A percentile compares a stretch with the other conserved stretches of the same genome.
These are phyloP conservation scores for Neurospora terricola DNA, from an alignment of 495 filamentous ascomycete species.

Conservation along the genomic window DNA sequence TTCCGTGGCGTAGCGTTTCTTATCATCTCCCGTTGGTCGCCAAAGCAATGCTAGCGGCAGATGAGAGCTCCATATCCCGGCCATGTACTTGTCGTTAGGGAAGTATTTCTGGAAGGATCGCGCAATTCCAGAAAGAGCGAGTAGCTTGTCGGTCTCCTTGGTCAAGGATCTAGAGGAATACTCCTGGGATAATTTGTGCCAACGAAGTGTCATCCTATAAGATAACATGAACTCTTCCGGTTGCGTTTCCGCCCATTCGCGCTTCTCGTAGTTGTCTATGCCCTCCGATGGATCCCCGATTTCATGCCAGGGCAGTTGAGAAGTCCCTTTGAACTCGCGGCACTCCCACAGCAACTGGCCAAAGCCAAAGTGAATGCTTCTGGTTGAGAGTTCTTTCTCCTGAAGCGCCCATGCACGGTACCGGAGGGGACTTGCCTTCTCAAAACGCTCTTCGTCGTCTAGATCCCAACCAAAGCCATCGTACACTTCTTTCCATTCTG, in stretches of 20 bases:
- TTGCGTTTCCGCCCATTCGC: not conserved
- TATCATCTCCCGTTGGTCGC: not conserved
- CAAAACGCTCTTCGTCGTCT: too few species aligned
- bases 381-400: not conserved
- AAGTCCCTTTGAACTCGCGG: not conserved
- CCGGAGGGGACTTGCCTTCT: not conserved
- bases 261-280: not conserved
- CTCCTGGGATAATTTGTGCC: rapidly evolving
- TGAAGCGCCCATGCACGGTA: not conserved
- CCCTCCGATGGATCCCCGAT: too few species aligned
- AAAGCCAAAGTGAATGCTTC: not conserved
- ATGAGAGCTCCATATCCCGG: not conserved
- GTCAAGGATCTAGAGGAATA: rapidly evolving
- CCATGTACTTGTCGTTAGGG: not conserved
- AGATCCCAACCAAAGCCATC: too few species aligned
- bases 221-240: not conserved
- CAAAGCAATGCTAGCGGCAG: not conserved
- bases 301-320: not conserved
- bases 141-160: not conserved
- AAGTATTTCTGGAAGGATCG: not conserved
- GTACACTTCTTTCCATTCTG: too few species aligned
- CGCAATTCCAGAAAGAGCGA: not conserved
- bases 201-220: rapidly evolving
- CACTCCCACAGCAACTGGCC: not conserved
- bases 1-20: not conserved